These are phyloP conservation scores for Liquidambar formosana DNA, from an alignment of 164 flowering plant genomes.

Conservation along the genomic window DNA sequence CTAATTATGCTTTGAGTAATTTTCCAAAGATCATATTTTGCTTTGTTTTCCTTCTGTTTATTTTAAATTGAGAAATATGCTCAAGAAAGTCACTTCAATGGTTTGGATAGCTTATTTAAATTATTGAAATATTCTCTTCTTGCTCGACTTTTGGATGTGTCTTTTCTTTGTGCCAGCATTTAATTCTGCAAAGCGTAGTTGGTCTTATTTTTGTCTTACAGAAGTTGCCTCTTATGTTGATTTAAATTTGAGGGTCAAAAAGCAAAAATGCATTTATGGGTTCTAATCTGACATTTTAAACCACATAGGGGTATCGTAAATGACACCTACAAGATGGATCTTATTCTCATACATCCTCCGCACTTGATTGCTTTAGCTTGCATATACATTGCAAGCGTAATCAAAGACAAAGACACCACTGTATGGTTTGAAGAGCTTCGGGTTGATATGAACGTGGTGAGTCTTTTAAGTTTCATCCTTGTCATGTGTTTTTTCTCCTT, in stretches of 20 bases:
- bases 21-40: too few relatives aligned
- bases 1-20: too few relatives aligned
- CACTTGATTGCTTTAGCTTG: slow-evolving; percentile 89
- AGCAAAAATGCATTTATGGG: not conserved
- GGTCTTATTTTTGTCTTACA: not conserved
- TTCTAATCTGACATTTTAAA: slow-evolving; percentile 13
- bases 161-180: too few relatives aligned
- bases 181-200: too few relatives aligned
- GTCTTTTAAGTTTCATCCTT: slow-evolving; percentile 14
- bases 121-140: too few relatives aligned
- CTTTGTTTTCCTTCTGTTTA: too few relatives aligned
- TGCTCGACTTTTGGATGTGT: too few relatives aligned
- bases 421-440: slow-evolving; percentile 99
- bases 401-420: slow-evolving; percentile 82
- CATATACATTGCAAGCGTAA: slow-evolving; percentile 83
- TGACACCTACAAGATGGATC: slow-evolving; percentile 94
- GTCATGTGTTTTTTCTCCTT: not conserved
- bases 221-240: not conserved
- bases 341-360: slow-evolving; percentile 88
- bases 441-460: slow-evolving; percentile 97
- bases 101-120: too few relatives aligned
- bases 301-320: slow-evolving; percentile 78
- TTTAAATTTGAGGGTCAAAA: not conserved
- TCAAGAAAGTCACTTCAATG: too few relatives aligned
- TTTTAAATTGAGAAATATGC: too few relatives aligned